Percentiles rank a stretch among this genome's conserved stretches.
Conservation (phyloP, 345 rosid species). For the Citropsis articulata region DNA sequence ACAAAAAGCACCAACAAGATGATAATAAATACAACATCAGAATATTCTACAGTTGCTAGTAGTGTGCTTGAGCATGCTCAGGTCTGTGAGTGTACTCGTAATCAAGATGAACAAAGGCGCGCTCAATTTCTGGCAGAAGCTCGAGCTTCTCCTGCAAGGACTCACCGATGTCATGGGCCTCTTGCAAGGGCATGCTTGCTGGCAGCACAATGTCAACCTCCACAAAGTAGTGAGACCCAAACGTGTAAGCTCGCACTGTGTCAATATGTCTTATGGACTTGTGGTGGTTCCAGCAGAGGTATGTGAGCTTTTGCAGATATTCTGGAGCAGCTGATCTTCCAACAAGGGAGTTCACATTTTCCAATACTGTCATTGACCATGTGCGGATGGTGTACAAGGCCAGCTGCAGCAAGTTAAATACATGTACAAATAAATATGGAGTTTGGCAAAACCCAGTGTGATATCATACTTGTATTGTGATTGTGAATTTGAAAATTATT, state of each 20-base stretch:
- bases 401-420: slow-evolving; percentile 47
- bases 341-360: slow-evolving; percentile 87
- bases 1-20: slow-evolving; percentile 10
- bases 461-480: no score
- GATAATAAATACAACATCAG: not conserved
- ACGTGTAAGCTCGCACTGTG: slow-evolving; percentile 96
- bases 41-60: slow-evolving; percentile 14
- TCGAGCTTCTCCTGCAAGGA: slow-evolving; percentile 90
- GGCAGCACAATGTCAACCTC: slow-evolving; percentile 97
- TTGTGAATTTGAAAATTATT: no score
- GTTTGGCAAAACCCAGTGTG: no score
- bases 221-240: slow-evolving; percentile 95
- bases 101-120: slow-evolving; percentile 97
- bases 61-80: slow-evolving; percentile 72
- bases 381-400: slow-evolving; percentile 95
- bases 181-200: slow-evolving; percentile 78
- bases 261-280: slow-evolving; percentile 83
- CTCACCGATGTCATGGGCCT: slow-evolving; percentile 94
- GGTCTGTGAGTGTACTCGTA: slow-evolving; percentile 95
- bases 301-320: slow-evolving; percentile 84
- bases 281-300: slow-evolving; percentile 98
- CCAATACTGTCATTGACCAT: slow-evolving; percentile 95
- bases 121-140: slow-evolving; percentile 79
- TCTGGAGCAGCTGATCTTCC: slow-evolving; percentile 91
- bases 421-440: not conserved